These are phyloP conservation scores for Parachaetomium inaequale DNA, from an alignment of 495 filamentous ascomycete species.

Conservation along the genomic window DNA sequence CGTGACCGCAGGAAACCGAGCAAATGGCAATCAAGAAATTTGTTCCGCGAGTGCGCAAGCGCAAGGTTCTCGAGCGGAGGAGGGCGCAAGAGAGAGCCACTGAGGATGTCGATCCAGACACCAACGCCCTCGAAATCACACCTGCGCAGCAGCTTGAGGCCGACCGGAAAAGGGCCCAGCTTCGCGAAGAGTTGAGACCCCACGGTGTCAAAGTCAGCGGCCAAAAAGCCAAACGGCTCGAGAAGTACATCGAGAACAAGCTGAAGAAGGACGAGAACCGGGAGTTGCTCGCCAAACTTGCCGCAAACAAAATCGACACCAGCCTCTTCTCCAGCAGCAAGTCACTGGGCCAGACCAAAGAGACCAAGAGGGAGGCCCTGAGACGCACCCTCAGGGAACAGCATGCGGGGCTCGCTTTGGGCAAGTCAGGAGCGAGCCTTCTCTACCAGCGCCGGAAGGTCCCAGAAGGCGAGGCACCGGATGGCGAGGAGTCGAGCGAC, in stretches of 20 bases:
- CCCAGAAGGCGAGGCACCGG: constrained; percentile 9
- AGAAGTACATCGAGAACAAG: constrained; percentile 98
- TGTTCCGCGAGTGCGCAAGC: constrained; percentile 75
- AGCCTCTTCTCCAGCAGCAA: constrained; percentile 71
- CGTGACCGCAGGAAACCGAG: not conserved
- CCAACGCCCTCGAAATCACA: constrained; percentile 68
- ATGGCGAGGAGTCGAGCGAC: constrained; percentile 27
- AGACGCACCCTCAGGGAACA: constrained; percentile 56
- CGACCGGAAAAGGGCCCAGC: constrained; percentile 58
- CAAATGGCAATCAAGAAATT: constrained; percentile 61
- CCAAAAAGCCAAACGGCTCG: constrained; percentile 91
- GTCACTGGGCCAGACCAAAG: constrained; percentile 62
- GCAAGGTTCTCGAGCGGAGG: constrained; percentile 57
- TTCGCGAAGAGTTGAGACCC: constrained; percentile 61
- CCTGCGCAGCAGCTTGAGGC: constrained; percentile 62
- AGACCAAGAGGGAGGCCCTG: constrained; percentile 64
- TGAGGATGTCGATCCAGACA: constrained; percentile 47
- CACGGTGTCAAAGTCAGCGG: constrained; percentile 72
- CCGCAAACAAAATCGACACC: constrained; percentile 74
- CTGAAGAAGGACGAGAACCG: constrained; percentile 90
- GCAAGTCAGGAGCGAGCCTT: constrained; percentile 36
- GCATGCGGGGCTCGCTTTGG: constrained; percentile 54
- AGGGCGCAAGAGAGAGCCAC: constrained; percentile 43
- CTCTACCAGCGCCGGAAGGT: constrained; percentile 34
- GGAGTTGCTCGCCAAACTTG: constrained; percentile 76